Conservation (phyloP, 176 grass and related monocot genomes). For the Phyllostachys edulis region DNA sequence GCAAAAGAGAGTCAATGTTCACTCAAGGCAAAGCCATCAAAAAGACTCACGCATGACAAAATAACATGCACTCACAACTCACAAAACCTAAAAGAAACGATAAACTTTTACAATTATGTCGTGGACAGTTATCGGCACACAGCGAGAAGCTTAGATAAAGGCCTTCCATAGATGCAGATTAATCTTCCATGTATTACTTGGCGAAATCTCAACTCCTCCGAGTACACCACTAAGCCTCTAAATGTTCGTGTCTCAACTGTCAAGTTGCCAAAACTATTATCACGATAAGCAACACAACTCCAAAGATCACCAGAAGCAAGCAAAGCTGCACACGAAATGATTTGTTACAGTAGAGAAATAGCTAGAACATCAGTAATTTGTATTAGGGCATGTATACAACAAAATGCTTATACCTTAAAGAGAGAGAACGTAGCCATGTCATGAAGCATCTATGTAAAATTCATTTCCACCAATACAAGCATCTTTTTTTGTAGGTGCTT, state of each 20-base stretch:
- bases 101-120: background rate
- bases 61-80: constrained; percentile 21
- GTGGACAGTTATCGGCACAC: background rate
- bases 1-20: constrained; percentile 30
- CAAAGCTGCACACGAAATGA: constrained; percentile 47
- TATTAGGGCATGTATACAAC: background rate
- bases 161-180: background rate
- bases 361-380: background rate
- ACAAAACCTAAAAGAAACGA: background rate
- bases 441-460: no score
- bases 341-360: constrained; percentile 21
- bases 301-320: constrained; percentile 69
- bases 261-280: constrained; percentile 60
- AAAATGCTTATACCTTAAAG: no score
- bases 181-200: background rate
- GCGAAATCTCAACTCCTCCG: background rate
- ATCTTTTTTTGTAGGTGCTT: no score
- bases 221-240: background rate
- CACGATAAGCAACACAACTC: constrained; percentile 57
- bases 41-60: constrained; percentile 36
- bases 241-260: constrained; percentile 26
- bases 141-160: background rate
- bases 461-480: no score
- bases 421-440: no score
- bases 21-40: constrained; percentile 61